Percentiles rank a stretch among this genome's conserved stretches.
phyloP scores from a whole-genome alignment of 179 eudicot species.

The Heliamphora pulchella region DNA sequence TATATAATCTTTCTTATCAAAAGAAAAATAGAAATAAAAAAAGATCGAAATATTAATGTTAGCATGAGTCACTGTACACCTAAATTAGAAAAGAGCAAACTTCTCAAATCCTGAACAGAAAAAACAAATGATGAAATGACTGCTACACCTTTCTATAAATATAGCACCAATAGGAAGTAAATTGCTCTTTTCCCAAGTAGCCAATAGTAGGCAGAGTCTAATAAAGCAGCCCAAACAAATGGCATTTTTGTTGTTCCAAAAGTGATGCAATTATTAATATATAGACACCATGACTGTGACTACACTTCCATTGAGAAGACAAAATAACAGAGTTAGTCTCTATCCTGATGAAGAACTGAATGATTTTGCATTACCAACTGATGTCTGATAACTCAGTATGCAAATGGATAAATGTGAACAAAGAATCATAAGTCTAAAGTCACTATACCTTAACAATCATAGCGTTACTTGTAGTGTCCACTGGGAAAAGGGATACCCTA shows the following conservation, averaged over 20 bases:
- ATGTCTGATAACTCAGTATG: too few species aligned
- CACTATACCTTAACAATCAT: neutral
- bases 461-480: neutral
- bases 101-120: neutral
- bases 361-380: too few species aligned
- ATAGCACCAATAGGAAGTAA: neutral
- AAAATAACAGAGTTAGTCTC: too few species aligned
- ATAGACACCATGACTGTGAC: too few species aligned
- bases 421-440: neutral
- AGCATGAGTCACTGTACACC: neutral
- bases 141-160: neutral
- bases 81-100: neutral
- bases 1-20: too few species aligned
- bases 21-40: too few species aligned
- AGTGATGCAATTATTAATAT: neutral
- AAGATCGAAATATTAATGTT: neutral
- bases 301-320: too few species aligned
- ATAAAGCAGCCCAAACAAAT: neutral
- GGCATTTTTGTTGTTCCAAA: neutral
- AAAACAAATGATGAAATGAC: neutral
- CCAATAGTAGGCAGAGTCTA: neutral
- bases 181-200: neutral
- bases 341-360: too few species aligned
- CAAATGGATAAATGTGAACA: too few species aligned
- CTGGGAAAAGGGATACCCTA: neutral